Conservation (phyloP, 768 basidiomycete genomes). For the Flagelloscypha sp. region DNA sequence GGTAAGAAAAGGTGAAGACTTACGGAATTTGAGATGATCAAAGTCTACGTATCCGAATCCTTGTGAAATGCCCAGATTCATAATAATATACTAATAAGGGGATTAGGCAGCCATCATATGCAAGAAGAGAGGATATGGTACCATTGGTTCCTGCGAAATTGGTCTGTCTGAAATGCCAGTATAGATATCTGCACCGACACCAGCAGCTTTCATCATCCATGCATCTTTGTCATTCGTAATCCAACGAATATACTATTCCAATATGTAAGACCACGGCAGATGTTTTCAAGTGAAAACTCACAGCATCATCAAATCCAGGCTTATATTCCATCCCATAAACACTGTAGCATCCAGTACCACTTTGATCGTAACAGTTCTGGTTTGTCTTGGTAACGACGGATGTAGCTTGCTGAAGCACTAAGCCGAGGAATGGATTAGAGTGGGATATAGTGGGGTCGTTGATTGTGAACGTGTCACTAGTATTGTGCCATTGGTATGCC, state of each 20-base stretch:
- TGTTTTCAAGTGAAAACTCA: neutral
- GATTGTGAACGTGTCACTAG: neutral
- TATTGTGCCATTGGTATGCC: constrained; percentile 1
- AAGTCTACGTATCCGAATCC: neutral
- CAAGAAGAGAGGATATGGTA: too few relatives aligned
- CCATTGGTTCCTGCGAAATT: constrained; percentile 39
- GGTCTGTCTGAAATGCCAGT: constrained; percentile 32
- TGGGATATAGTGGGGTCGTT: constrained; percentile 2
- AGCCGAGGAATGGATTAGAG: too few relatives aligned
- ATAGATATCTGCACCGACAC: too few relatives aligned
- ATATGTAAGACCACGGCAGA: too few relatives aligned
- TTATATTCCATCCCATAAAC: constrained; percentile 30
- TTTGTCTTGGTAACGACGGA: constrained; percentile 22
- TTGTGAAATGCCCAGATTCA: neutral
- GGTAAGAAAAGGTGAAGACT: too few relatives aligned
- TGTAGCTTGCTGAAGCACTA: constrained; percentile 32
- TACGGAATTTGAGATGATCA: too few relatives aligned
- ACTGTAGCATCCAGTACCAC: constrained; percentile 29
- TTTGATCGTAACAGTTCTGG: constrained; percentile 36
- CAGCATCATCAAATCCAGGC: constrained; percentile 2
- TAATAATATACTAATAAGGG: constrained; percentile 1
- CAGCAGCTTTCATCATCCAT: constrained; percentile 36
- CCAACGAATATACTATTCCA: constrained; percentile 42
- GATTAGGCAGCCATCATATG: too few relatives aligned
- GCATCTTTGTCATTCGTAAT: constrained; percentile 32